Conservation (phyloP, 495 filamentous ascomycete genomes). For the Penicillium simplicissimum region DNA sequence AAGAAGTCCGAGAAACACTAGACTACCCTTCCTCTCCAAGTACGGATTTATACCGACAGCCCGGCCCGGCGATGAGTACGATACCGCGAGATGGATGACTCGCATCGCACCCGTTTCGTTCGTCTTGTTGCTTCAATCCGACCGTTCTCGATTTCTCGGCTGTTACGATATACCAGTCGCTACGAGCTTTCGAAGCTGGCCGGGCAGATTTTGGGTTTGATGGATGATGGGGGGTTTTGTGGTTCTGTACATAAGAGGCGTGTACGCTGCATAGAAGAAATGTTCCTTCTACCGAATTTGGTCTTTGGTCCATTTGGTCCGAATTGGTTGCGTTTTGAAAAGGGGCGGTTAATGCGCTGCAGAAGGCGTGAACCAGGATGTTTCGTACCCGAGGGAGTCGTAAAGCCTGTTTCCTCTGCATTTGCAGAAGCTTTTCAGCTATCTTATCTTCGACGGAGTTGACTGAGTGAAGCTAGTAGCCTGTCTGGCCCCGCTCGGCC, state of each 20-base stretch:
- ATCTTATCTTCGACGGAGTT: neutral
- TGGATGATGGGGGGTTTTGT: slow-evolving; percentile 22
- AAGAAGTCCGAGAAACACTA: slow-evolving; percentile 67
- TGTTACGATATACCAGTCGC: slow-evolving; percentile 2
- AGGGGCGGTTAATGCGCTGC: neutral
- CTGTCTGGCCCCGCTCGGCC: neutral
- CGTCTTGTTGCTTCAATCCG: slow-evolving; percentile 11
- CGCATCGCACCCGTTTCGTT: slow-evolving; percentile 17
- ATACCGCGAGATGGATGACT: slow-evolving; percentile 20
- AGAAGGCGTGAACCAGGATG: neutral
- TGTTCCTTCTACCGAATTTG: slow-evolving; percentile 20
- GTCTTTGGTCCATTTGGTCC: neutral
- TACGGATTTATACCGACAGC: slow-evolving; percentile 23
- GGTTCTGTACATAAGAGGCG: slow-evolving; percentile 48
- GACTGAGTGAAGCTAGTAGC: neutral
- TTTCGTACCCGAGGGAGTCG: neutral
- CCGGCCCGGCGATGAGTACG: slow-evolving; percentile 14
- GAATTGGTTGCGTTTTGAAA: neutral
- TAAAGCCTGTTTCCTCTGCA: neutral
- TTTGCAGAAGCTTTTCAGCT: neutral
- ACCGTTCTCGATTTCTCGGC: slow-evolving; percentile 10
- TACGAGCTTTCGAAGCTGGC: slow-evolving; percentile 14
- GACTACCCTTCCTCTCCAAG: slow-evolving; percentile 16
- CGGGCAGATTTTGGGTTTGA: slow-evolving; percentile 16
- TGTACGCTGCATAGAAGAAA: slow-evolving; percentile 45